Evolutionary conservation across 768 basidiomycete species (phyloP).

Genomic region (Suillus discolor): DNA sequence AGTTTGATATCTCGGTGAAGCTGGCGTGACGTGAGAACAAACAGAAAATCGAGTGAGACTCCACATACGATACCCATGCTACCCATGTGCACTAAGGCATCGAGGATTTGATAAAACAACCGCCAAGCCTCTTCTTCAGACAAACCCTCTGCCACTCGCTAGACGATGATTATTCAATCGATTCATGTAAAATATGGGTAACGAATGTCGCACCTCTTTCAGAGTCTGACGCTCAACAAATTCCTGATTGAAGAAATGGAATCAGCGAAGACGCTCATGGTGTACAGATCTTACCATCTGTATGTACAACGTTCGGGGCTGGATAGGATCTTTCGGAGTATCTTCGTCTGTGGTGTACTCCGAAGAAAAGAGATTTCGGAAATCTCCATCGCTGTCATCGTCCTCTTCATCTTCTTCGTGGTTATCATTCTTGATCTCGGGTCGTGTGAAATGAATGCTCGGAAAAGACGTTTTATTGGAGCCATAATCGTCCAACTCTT

Average conservation of each 20-base stretch:
- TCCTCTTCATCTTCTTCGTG: slow-evolving; percentile 47
- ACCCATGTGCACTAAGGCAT: slow-evolving; percentile 89
- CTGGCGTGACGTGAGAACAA: slow-evolving; percentile 29
- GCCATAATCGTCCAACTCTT: slow-evolving; percentile 61
- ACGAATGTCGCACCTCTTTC: slow-evolving; percentile 58
- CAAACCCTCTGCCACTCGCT: slow-evolving; percentile 81
- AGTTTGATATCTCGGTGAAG: slow-evolving; percentile 90
- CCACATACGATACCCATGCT: slow-evolving; percentile 76
- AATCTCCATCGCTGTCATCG: slow-evolving; percentile 36
- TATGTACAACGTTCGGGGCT: slow-evolving; percentile 77
- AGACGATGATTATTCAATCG: neutral
- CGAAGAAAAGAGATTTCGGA: slow-evolving; percentile 37
- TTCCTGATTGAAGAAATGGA: slow-evolving; percentile 49
- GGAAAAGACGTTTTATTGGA: slow-evolving; percentile 71
- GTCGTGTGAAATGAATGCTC: slow-evolving; percentile 76
- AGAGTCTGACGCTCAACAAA: slow-evolving; percentile 91
- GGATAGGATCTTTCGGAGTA: slow-evolving; percentile 30
- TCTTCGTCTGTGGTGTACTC: slow-evolving; percentile 37
- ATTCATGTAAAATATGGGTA: neutral
- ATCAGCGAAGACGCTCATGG: neutral
- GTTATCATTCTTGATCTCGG: slow-evolving; percentile 40
- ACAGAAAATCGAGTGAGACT: neutral
- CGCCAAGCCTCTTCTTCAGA: slow-evolving; percentile 88
- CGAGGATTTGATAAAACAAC: slow-evolving; percentile 85
- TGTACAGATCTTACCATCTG: slow-evolving; percentile 69